Evolutionary conservation across 179 eudicot genomes (phyloP), one percentile per base, ranked within the genome.

Genomic region (Gypsophila paniculata): DNA sequence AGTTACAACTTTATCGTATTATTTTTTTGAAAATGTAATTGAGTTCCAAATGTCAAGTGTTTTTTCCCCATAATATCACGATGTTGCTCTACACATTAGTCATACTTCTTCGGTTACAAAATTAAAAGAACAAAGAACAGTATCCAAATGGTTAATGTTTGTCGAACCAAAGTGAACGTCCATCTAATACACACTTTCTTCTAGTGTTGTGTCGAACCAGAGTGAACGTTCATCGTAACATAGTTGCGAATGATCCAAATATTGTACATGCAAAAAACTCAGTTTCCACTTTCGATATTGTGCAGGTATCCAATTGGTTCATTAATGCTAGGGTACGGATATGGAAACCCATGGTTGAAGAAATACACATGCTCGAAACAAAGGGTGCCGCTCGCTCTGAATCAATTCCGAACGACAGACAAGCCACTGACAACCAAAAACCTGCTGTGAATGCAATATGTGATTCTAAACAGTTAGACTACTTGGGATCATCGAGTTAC

Each of bases 331-430:
- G 94, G 44, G 94, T 89, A 4, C 83, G 94, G 48, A 65, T 89
- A 23, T 89, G 94, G 94, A 89, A 89, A 51, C 94, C 94, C 12
- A 89, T 89, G 94, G 91, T 89, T 26, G 94, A 89, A 63, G 94
- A 89, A 78, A 84, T 89, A 42, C 88, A 89, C 78, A 74, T 59
- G 72, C 86, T 86, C 6, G 91, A 78, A 64, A 78, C 77, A 29
- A 78, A 78, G 67, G 74, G 62, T 14, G 34, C 22, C 0, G 26
- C 71, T 21, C 65, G 55, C 11, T 55, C 74, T 9, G 77, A 70
- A 62, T 29, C 59, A 9, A 55, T 22, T 48, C 62, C 71, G 22
- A 78, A 34, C 68, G 70, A 34, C 29, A 49, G 63, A 13, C 70
- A 64, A 18, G 48, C 69, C 51, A 58, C 65, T 26, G 70, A 34